These are phyloP conservation scores for Vitrella brassicaformis DNA, from an alignment of 73 alveolate species.

Conservation along the genomic window DNA sequence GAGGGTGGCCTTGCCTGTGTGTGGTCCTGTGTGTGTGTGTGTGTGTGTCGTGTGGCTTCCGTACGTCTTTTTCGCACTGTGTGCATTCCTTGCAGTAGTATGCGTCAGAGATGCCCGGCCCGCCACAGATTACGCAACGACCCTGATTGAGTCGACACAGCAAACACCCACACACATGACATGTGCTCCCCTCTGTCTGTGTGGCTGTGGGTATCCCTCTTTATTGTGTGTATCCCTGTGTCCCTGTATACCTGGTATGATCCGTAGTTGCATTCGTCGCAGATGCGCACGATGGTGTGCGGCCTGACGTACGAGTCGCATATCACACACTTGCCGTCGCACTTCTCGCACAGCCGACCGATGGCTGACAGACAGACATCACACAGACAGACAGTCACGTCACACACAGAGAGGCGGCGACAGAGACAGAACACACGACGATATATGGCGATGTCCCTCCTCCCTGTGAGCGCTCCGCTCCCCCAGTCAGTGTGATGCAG, in stretches of 20 bases:
- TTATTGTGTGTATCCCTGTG: not conserved
- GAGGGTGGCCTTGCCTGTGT: not conserved
- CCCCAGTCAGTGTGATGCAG: no score
- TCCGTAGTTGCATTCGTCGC: conserved; percentile 93
- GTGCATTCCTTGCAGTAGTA: conserved; percentile 92
- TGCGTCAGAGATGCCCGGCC: conserved; percentile 95
- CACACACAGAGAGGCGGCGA: not conserved
- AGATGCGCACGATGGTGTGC: conserved; percentile 64
- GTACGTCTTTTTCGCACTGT: conserved; percentile 43
- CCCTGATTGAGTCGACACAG: conserved; percentile 52
- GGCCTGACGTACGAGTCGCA: conserved; percentile 94
- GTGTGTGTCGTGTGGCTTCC: not conserved
- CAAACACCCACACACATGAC: not conserved
- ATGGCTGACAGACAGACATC: no score
- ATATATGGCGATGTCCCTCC: not conserved
- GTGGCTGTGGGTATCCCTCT: not conserved
- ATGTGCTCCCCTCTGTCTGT: not conserved
- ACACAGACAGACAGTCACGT: not conserved
- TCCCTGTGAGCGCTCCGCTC: not conserved
- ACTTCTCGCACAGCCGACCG: conserved; percentile 92
- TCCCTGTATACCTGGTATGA: not conserved
- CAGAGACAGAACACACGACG: not conserved
- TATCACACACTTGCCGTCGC: conserved; percentile 96
- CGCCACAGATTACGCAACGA: conserved; percentile 92
- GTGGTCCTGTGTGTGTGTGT: not conserved